These are phyloP conservation scores for Vaccinium macrocarpon DNA, from an alignment of 148 eudicot genomes.

Conservation along the genomic window DNA sequence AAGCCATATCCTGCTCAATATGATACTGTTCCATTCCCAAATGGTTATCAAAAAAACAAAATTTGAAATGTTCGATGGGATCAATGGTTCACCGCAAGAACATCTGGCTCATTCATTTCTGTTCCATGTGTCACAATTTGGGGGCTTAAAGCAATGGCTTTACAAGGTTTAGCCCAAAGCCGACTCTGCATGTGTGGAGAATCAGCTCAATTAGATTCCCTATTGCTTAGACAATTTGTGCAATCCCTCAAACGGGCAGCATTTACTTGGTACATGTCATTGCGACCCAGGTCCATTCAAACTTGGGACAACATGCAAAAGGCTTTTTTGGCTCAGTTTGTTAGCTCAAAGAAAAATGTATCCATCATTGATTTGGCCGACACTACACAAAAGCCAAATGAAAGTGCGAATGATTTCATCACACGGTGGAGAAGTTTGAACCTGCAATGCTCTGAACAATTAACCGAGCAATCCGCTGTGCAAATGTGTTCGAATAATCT, in stretches of 20 bases:
- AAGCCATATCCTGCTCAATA: no score
- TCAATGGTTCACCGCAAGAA: background rate
- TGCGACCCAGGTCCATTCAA: background rate
- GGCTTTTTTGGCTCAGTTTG: background rate
- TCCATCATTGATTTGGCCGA: background rate
- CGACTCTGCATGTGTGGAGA: background rate
- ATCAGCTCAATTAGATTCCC: background rate
- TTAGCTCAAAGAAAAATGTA: background rate
- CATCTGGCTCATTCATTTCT: conserved; percentile 6
- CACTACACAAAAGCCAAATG: background rate
- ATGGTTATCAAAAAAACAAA: background rate
- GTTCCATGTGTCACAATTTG: background rate
- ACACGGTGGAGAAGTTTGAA: background rate
- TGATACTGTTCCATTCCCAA: no score
- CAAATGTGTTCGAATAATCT: background rate
- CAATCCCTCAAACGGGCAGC: background rate
- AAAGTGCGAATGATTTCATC: conserved; percentile 1
- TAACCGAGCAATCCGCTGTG: background rate
- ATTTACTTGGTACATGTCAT: background rate
- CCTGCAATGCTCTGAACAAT: background rate
- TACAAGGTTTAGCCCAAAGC: no score
- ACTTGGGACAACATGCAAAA: background rate
- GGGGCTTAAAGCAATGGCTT: no score
- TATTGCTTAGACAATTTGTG: background rate
- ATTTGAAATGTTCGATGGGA: background rate